Percentiles rank a stretch among this genome's conserved stretches.
Conservation (phyloP, 495 filamentous ascomycete species). For the Geoglossum glabrum region DNA sequence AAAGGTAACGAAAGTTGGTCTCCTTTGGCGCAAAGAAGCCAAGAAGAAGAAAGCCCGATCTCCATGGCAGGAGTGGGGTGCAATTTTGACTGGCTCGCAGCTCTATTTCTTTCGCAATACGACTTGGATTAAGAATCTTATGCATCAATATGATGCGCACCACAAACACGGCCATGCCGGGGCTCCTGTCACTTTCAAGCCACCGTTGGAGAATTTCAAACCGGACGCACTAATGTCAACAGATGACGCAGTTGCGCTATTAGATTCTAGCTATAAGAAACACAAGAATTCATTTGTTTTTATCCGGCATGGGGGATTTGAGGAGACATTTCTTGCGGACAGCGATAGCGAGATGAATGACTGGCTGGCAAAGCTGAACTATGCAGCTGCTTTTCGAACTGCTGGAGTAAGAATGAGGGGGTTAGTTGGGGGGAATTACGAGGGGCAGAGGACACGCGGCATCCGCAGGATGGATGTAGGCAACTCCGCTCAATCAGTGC, state of each 20-base stretch:
- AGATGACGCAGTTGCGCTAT: conserved; percentile 70
- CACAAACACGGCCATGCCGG: conserved; percentile 44
- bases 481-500: conserved; percentile 34
- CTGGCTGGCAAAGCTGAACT: conserved; percentile 92
- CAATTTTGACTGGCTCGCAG: conserved; percentile 81
- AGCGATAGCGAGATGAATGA: conserved; percentile 86
- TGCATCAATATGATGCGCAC: conserved; percentile 68
- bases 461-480: conserved; percentile 45
- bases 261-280: conserved; percentile 76
- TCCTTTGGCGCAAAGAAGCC: conserved; percentile 85
- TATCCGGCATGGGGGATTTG: conserved; percentile 68
- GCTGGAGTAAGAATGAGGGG: conserved; percentile 83
- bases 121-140: conserved; percentile 73
- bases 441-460: conserved; percentile 57
- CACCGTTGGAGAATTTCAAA: conserved; percentile 78
- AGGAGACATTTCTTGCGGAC: conserved; percentile 81
- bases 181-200: conserved; percentile 65
- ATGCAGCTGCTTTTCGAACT: conserved; percentile 80
- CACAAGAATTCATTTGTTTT: conserved; percentile 93
- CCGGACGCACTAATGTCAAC: conserved; percentile 83
- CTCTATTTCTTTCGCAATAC: conserved; percentile 93
- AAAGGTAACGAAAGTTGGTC: conserved; percentile 87
- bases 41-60: conserved; percentile 90
- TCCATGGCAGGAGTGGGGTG: conserved; percentile 98
- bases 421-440: conserved; percentile 65